Evolutionary conservation across 2,329 filamentous ascomycete genomes (phyloP), one percentile per base, ranked within the genome.

Genomic region (Venturia effusa): DNA sequence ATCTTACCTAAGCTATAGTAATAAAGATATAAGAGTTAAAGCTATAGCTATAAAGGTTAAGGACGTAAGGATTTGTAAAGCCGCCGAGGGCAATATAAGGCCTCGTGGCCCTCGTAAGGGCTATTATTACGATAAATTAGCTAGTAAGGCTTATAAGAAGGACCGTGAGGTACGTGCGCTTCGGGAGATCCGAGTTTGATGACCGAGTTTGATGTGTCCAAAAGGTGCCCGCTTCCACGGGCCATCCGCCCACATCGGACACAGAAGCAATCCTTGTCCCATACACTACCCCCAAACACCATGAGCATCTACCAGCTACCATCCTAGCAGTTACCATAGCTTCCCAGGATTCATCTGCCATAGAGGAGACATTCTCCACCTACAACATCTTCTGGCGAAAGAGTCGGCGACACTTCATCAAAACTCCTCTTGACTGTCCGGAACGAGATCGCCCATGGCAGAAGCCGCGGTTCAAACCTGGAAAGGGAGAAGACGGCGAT

Each of bases 321-420:
- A 34, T n/a, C n/a, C 19, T 8, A 22, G 6, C 15, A 30, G 51
- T 11, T n/a, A 17, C 30, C 5, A n/a, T 19, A 34, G 22, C 4
- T 1, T 10, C 51, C 27, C 3, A 11, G 13, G 22, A 30, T 13
- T 2, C 6, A 30, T 54, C 48, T 54, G 15, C 4, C 15, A 17
- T 13, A 2, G 27, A 30, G 22, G 37, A 13, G n/a, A 22, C n/a
- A n/a, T 7, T 37, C 10, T 61, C 40, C 8, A 61, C 60, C 41
- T 61, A 61, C 22, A 48, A 61, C 40, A 61, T 61, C 60, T 61
- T 43, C 27, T 45, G 19, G 30, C 60, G 60, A n/a, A 51, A 34
- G 40, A 19, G 19, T 3, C 19, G 41, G 27, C 24, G 30, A 22
- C 60, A 61, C 34, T 61, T 45, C 40, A 51, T 51, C 39, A 51